Evolutionary conservation across 768 basidiomycete genomes (phyloP).

Genomic region (Phanerochaete sordida): DNA sequence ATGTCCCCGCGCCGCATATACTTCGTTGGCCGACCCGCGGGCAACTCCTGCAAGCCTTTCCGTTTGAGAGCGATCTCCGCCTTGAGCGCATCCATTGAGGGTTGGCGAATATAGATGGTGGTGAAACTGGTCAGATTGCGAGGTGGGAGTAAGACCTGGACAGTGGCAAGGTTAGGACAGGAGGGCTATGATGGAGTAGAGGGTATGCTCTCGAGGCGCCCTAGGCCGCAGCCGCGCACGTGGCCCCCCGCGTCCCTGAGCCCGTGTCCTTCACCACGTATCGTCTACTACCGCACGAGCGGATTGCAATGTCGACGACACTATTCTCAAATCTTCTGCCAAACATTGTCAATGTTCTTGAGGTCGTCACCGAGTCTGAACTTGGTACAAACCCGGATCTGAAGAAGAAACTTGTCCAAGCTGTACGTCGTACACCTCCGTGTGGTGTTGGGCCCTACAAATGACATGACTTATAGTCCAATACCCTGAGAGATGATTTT

Average conservation of each 20-base stretch:
- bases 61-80: constrained; percentile 88
- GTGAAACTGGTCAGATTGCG: no score
- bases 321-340: not conserved
- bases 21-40: constrained; percentile 56
- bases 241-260: no score
- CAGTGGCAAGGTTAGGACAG: no score
- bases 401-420: constrained; percentile 1
- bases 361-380: not conserved
- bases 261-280: no score
- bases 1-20: constrained; percentile 93
- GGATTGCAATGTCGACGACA: constrained; percentile 3
- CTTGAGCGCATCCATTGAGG: constrained; percentile 95
- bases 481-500: constrained; percentile 8
- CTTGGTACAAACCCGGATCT: not conserved
- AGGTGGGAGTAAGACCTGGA: no score
- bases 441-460: no score
- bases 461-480: constrained; percentile 12
- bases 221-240: no score
- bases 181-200: no score
- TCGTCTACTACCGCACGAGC: not conserved
- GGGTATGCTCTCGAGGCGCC: no score
- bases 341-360: not conserved
- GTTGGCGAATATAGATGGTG: no score
- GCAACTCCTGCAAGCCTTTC: constrained; percentile 60
- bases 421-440: not conserved